Evolutionary conservation across 257 asterid genomes (phyloP).

Genomic region (Lithospermum erythrorhizon): DNA sequence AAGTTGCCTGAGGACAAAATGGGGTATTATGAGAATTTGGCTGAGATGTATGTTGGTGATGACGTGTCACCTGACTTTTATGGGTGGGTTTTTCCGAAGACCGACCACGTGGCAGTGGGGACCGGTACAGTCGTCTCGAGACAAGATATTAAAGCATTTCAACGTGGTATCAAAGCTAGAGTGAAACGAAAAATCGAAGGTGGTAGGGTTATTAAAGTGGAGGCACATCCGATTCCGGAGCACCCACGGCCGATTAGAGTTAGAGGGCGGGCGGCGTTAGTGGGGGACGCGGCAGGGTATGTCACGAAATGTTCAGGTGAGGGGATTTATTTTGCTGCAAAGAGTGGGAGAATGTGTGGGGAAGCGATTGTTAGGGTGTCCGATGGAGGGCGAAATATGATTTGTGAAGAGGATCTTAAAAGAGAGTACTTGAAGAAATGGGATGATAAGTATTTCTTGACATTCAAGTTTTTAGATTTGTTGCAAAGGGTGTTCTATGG

Average conservation of each 20-base stretch:
- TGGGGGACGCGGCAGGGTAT: constrained; percentile 78
- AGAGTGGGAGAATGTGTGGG: constrained; percentile 74
- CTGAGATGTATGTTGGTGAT: constrained; percentile 68
- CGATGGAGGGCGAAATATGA: constrained; percentile 48
- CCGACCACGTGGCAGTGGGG: constrained; percentile 85
- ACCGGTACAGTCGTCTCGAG: constrained; percentile 54
- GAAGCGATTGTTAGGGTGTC: constrained; percentile 64
- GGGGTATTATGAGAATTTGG: constrained; percentile 61
- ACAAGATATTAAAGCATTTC: constrained; percentile 39
- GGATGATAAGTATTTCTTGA: constrained; percentile 59
- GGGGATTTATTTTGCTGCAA: constrained; percentile 76
- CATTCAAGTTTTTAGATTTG: constrained; percentile 55
- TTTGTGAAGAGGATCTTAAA: constrained; percentile 50
- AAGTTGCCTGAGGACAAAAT: constrained; percentile 54
- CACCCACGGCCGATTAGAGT: constrained; percentile 65
- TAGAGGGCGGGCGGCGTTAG: constrained; percentile 59
- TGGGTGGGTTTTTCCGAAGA: constrained; percentile 87
- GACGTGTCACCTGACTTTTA: constrained; percentile 87
- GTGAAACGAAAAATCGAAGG: constrained; percentile 38
- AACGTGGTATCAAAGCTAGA: constrained; percentile 33
- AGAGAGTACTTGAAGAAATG: constrained; percentile 68
- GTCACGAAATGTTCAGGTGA: constrained; percentile 85
- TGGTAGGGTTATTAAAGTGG: constrained; percentile 48
- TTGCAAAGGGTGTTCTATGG: constrained; percentile 67
- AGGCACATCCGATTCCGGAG: constrained; percentile 86